Evolutionary conservation across 2,329 filamentous ascomycete species (phyloP).

Genomic region (Xylariales sp.): DNA sequence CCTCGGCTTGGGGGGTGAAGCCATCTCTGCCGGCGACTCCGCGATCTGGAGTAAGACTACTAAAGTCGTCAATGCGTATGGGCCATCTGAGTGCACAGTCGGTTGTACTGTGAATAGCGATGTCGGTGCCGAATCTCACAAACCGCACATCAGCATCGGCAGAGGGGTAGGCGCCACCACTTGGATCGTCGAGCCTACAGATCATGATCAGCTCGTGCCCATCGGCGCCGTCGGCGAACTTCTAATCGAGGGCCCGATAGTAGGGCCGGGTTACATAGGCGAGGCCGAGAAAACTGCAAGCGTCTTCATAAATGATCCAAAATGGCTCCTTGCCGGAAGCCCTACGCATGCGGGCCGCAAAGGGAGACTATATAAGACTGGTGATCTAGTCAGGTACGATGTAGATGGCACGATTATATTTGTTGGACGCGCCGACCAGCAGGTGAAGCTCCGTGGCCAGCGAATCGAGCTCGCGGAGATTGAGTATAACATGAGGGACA

Average conservation of each 20-base stretch:
- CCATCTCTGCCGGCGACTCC: constrained; percentile 63
- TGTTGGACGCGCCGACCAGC: constrained; percentile 73
- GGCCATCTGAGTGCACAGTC: constrained; percentile 66
- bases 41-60: constrained; percentile 60
- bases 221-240: constrained; percentile 64
- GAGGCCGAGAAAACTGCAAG: constrained; percentile 67
- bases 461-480: constrained; percentile 70
- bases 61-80: constrained; percentile 63
- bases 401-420: constrained; percentile 65
- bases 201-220: constrained; percentile 60
- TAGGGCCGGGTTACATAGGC: constrained; percentile 71
- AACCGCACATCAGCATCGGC: constrained; percentile 58
- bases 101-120: constrained; percentile 62
- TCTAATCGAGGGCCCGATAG: constrained; percentile 68
- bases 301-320: constrained; percentile 67
- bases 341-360: constrained; percentile 51
- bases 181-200: constrained; percentile 64
- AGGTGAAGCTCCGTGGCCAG: constrained; percentile 75
- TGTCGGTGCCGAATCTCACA: constrained; percentile 52
- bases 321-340: constrained; percentile 60
- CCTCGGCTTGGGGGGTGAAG: constrained; percentile 63
- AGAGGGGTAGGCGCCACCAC: constrained; percentile 59
- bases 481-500: constrained; percentile 61
- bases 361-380: constrained; percentile 68
- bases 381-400: constrained; percentile 68